phyloP scores from a whole-genome alignment of 257 asterid species.

The Gynochthodes officinalis region DNA sequence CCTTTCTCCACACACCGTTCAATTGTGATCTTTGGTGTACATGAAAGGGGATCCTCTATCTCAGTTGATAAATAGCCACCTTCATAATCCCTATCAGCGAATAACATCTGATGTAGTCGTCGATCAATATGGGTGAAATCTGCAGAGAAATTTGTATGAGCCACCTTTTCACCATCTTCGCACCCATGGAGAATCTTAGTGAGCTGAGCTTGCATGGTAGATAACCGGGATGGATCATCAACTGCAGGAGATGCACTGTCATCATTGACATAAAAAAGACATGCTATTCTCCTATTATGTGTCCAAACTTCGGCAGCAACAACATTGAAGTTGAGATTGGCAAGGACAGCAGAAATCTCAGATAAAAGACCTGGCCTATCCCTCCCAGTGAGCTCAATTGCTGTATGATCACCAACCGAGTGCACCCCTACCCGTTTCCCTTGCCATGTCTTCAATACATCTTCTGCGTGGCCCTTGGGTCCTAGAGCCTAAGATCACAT shows the following conservation, averaged over 20 bases:
- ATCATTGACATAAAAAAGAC: slow-evolving; percentile 77
- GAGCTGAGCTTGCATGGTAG: slow-evolving; percentile 76
- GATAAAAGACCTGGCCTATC: slow-evolving; percentile 95
- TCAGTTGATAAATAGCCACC: slow-evolving; percentile 34
- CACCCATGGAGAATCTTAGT: slow-evolving; percentile 62
- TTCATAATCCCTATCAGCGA: slow-evolving; percentile 85
- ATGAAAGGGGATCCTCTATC: slow-evolving; percentile 28
- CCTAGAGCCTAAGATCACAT: slow-evolving; percentile 60
- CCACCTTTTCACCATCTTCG: slow-evolving; percentile 44
- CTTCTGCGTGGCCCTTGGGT: slow-evolving; percentile 73
- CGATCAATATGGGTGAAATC: slow-evolving; percentile 81
- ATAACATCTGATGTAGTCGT: slow-evolving; percentile 87
- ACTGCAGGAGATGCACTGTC: slow-evolving; percentile 49
- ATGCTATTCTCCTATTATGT: slow-evolving; percentile 83
- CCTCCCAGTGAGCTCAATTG: slow-evolving; percentile 78
- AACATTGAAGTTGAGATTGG: slow-evolving; percentile 75
- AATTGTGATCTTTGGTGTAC: slow-evolving; percentile 56
- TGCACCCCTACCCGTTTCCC: slow-evolving; percentile 64
- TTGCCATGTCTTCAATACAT: slow-evolving; percentile 53
- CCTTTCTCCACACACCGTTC: slow-evolving; percentile 85
- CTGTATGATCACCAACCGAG: slow-evolving; percentile 64
- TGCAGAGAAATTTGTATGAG: slow-evolving; percentile 54
- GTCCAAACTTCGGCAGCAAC: slow-evolving; percentile 98
- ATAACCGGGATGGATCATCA: slow-evolving; percentile 62
- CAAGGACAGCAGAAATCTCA: slow-evolving; percentile 79